Conservation (phyloP, 2,329 filamentous ascomycete species). For the Cordyceps cateniannulata region DNA sequence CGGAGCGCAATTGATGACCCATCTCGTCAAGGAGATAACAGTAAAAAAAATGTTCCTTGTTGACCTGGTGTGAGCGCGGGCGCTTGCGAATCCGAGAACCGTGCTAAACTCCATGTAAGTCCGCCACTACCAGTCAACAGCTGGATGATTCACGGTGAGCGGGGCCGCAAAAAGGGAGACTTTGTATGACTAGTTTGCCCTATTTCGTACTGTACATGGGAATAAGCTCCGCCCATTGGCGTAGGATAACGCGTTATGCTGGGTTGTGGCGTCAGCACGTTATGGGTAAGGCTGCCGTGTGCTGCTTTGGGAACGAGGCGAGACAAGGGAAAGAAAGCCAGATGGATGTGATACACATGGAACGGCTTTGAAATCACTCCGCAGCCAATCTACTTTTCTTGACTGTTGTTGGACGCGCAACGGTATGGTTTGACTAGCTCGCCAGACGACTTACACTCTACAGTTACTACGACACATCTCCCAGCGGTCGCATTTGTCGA, state of each 20-base stretch:
- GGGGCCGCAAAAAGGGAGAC: not conserved
- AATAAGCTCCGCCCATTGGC: not conserved
- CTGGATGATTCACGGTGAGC: not conserved
- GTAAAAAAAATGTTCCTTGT: not conserved
- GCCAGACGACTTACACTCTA: not conserved
- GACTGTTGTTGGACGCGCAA: no score
- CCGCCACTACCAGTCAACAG: not conserved
- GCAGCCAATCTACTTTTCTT: not conserved
- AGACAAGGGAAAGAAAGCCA: not conserved
- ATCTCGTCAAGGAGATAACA: not conserved
- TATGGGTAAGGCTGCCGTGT: not conserved
- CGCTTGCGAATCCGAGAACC: not conserved
- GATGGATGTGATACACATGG: not conserved
- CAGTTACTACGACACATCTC: not conserved
- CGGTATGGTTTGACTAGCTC: not conserved
- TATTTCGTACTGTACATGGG: no score
- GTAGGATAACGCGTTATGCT: constrained; percentile 9
- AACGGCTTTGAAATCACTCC: constrained; percentile 1
- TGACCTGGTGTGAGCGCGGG: not conserved
- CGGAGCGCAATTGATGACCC: not conserved
- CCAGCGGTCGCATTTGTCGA: not conserved
- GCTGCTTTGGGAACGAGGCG: not conserved
- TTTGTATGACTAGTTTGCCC: not conserved
- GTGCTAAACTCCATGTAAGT: constrained; percentile 8
- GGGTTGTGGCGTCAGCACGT: not conserved